phyloP scores from a whole-genome alignment of 345 rosid species.

The Eucalyptus pauciflora region DNA sequence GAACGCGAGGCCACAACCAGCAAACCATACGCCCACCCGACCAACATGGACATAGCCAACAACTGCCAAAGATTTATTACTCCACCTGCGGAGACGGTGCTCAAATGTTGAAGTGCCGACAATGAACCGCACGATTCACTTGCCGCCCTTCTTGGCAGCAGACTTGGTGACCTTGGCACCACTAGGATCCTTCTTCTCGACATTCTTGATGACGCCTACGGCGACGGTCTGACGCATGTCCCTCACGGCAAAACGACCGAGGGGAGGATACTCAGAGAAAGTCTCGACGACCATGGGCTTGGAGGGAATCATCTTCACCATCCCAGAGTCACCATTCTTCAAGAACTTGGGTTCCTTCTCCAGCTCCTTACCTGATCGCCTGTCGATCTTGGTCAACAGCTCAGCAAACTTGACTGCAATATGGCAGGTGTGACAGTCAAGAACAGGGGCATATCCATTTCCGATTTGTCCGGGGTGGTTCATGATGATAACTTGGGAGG shows the following conservation, averaged over 20 bases:
- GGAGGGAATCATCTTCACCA: slow-evolving; percentile 76
- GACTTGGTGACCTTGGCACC: slow-evolving; percentile 88
- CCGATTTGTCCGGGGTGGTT: slow-evolving; percentile 95
- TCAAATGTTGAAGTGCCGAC: background rate
- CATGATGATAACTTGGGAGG: slow-evolving; percentile 86
- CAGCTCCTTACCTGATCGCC: slow-evolving; percentile 70
- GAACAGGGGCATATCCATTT: slow-evolving; percentile 76
- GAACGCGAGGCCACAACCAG: background rate
- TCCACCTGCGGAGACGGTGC: background rate
- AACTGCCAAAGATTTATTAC: slow-evolving; percentile 2
- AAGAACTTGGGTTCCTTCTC: slow-evolving; percentile 85
- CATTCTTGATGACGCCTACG: slow-evolving; percentile 75
- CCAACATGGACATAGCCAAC: background rate
- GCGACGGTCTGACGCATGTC: slow-evolving; percentile 95
- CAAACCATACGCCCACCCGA: background rate
- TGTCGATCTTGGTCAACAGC: slow-evolving; percentile 63
- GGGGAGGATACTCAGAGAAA: slow-evolving; percentile 70
- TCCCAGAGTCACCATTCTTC: slow-evolving; percentile 83
- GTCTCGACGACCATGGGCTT: slow-evolving; percentile 96
- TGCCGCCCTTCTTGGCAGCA: slow-evolving; percentile 76
- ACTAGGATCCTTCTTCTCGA: slow-evolving; percentile 75
- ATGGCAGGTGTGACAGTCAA: slow-evolving; percentile 81
- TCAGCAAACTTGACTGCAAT: slow-evolving; percentile 76
- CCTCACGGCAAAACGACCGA: slow-evolving; percentile 85
- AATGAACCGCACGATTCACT: slow-evolving; percentile 28